phyloP scores from a whole-genome alignment of 2,329 filamentous ascomycete species.

The Orbilia javanica region DNA sequence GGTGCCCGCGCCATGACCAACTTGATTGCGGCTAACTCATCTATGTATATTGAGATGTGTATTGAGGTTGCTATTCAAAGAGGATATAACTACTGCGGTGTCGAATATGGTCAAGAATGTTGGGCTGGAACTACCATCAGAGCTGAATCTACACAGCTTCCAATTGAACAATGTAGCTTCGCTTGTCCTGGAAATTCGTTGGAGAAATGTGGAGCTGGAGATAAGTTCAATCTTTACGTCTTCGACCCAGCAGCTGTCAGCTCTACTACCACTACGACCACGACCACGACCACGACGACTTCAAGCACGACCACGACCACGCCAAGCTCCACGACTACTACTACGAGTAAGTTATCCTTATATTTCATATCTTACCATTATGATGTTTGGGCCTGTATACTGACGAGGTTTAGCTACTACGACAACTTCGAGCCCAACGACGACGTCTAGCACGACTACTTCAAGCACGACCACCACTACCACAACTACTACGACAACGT shows the following conservation, averaged over 20 bases:
- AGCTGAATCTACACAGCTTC: conserved; percentile 22
- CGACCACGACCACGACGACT: conserved; percentile 57
- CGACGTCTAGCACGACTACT: conserved; percentile 34
- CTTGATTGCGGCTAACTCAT: conserved; percentile 11
- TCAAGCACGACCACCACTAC: conserved; percentile 18
- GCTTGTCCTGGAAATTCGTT: conserved; percentile 64
- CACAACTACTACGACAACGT: conserved; percentile 21
- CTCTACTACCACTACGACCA: conserved; percentile 55
- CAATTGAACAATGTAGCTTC: conserved; percentile 53
- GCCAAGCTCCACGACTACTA: conserved; percentile 9
- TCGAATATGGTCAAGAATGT: conserved; percentile 61
- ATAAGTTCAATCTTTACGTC: conserved; percentile 64
- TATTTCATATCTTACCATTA: neutral
- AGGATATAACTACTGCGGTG: conserved; percentile 62
- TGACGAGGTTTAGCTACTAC: conserved; percentile 55
- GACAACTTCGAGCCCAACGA: conserved; percentile 51
- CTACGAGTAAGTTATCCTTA: conserved; percentile 25
- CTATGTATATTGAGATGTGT: conserved; percentile 57
- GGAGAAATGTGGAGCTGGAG: conserved; percentile 66
- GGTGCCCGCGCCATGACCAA: conserved; percentile 2
- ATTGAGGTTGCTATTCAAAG: conserved; percentile 42
- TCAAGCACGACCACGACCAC: conserved; percentile 44
- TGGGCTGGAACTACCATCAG: conserved; percentile 61
- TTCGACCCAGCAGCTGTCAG: conserved; percentile 17
- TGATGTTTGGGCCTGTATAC: too few relatives aligned